A percentile compares a stretch with the other conserved stretches of the same genome.
Evolutionary conservation across 2,329 filamentous ascomycete species (phyloP).

Genomic region (Samsoniella hepiali): DNA sequence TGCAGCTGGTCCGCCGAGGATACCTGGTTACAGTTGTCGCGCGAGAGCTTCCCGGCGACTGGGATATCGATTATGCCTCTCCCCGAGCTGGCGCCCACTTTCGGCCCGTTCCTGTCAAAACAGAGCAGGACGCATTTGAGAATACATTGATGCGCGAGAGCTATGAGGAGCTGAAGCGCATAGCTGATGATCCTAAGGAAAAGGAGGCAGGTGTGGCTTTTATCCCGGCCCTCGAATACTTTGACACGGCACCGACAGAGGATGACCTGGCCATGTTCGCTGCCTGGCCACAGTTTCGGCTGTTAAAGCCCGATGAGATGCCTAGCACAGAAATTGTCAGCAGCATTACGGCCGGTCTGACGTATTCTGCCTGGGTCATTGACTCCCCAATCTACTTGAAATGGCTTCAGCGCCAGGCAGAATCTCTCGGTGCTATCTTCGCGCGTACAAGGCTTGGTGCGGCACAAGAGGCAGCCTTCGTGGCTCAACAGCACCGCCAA

Average conservation of each 20-base stretch:
- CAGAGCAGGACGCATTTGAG: slow-evolving; percentile 5
- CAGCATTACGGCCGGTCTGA: not conserved
- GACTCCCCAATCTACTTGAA: slow-evolving; percentile 2
- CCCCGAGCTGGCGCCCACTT: slow-evolving; percentile 10
- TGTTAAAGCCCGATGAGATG: slow-evolving; percentile 1
- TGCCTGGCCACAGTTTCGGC: not conserved
- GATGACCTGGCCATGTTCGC: slow-evolving; percentile 1
- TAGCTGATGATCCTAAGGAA: not conserved
- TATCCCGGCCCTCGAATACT: slow-evolving; percentile 4
- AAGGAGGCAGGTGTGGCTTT: not conserved
- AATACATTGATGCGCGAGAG: slow-evolving; percentile 6
- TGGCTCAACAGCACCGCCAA: not conserved
- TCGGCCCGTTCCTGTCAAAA: slow-evolving; percentile 8
- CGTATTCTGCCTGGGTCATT: slow-evolving; percentile 12
- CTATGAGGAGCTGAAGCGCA: slow-evolving; percentile 4
- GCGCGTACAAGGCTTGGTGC: not conserved
- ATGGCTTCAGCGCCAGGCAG: slow-evolving; percentile 7
- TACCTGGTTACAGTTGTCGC: not conserved
- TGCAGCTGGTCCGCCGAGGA: slow-evolving; percentile 11
- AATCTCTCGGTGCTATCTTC: not conserved
- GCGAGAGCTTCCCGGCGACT: slow-evolving; percentile 8
- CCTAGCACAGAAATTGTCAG: not conserved
- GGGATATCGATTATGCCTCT: slow-evolving; percentile 15
- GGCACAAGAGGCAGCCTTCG: not conserved
- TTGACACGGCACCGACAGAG: not conserved